Conservation (phyloP, 2,329 filamentous ascomycete species). For the Juglanconis oblonga region DNA sequence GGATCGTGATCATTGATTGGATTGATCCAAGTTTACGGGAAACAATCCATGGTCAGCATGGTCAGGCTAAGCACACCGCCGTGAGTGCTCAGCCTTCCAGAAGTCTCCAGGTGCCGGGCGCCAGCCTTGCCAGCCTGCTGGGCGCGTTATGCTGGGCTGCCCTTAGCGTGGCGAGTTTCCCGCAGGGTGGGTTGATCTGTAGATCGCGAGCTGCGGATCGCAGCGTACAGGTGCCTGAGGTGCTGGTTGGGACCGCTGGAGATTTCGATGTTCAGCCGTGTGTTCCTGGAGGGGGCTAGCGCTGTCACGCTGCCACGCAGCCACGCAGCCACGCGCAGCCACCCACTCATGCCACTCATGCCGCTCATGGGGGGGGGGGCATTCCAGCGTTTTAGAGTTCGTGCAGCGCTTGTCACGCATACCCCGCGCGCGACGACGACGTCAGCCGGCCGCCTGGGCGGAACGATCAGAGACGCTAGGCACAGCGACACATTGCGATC, state of each 20-base stretch:
- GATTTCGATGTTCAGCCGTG: not conserved
- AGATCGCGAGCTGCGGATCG: constrained; percentile 2
- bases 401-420: not conserved
- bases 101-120: not conserved
- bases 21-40: not conserved
- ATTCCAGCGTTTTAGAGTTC: not conserved
- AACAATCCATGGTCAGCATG: not conserved
- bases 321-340: not conserved
- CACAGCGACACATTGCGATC: too few relatives aligned
- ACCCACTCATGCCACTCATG: too few relatives aligned
- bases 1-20: constrained; percentile 1
- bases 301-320: not conserved
- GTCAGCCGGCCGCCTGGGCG: too few relatives aligned
- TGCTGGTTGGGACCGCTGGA: not conserved
- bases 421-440: not conserved
- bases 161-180: not conserved
- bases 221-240: not conserved
- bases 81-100: not conserved
- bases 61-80: not conserved
- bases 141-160: not conserved
- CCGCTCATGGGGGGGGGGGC: too few relatives aligned
- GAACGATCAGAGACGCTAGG: too few relatives aligned
- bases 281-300: not conserved
- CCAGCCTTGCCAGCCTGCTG: too few relatives aligned
- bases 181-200: constrained; percentile 9